A percentile compares a stretch with the other conserved stretches of the same genome.
Evolutionary conservation across 331 rosid genomes (phyloP).

Genomic region (Pyrus hybrid): DNA sequence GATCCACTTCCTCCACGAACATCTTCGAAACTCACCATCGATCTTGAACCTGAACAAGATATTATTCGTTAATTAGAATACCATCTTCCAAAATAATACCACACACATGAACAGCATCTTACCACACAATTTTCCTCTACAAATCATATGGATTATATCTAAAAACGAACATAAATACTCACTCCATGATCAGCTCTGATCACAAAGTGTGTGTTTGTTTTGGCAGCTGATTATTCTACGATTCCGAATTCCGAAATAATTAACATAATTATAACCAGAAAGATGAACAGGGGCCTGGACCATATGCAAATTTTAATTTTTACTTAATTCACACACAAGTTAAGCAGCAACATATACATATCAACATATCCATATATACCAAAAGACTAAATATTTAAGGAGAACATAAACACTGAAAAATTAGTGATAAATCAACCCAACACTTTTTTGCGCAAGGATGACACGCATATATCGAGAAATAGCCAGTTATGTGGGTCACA

Average conservation of each 20-base stretch:
- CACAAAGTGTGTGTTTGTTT: neutral
- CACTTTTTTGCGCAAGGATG: too few species aligned
- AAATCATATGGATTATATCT: neutral
- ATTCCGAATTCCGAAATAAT: neutral
- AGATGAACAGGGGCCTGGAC: neutral
- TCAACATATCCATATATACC: neutral
- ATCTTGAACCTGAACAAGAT: conserved; percentile 49
- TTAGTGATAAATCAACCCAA: neutral
- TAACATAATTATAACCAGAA: neutral
- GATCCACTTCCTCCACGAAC: conserved; percentile 42
- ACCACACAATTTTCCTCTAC: neutral
- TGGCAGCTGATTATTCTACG: neutral
- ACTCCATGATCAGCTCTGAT: neutral
- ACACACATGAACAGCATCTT: neutral
- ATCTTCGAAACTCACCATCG: conserved; percentile 78
- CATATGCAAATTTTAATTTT: neutral
- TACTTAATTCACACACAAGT: neutral
- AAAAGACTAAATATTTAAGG: neutral
- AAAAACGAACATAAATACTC: neutral
- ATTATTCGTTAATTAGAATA: neutral
- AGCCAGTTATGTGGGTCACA: too few species aligned
- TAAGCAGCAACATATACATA: neutral
- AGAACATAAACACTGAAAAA: neutral
- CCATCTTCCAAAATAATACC: neutral
- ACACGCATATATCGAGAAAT: too few species aligned